Conservation (phyloP, 2,329 filamentous ascomycete genomes). For the Phyllosticta capitalensis region DNA sequence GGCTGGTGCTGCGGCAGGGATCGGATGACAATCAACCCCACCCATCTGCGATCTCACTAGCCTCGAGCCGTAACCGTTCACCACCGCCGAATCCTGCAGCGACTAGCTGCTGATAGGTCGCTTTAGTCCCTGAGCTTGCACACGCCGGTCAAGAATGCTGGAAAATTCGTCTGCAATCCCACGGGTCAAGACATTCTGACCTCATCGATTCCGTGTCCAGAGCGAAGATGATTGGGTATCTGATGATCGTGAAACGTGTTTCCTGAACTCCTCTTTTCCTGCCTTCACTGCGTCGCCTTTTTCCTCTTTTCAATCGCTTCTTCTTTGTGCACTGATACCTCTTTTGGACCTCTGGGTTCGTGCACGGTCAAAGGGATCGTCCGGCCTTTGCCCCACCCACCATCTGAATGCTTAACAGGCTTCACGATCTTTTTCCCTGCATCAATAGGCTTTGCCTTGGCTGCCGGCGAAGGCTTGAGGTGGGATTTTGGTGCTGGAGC, state of each 20-base stretch:
- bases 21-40: not conserved
- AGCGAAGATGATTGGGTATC: not conserved
- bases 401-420: not conserved
- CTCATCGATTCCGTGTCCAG: not conserved
- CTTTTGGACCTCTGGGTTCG: conserved; percentile 6
- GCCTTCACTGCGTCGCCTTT: not conserved
- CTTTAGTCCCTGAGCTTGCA: not conserved
- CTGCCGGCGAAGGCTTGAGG: not conserved
- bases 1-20: not conserved
- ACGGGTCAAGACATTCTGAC: not conserved
- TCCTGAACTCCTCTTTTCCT: not conserved
- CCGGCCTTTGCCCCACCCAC: not conserved
- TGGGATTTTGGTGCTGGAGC: not conserved
- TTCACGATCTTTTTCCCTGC: not conserved
- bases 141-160: not conserved
- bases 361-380: conserved; percentile 2
- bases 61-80: not conserved
- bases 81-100: not conserved
- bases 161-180: not conserved
- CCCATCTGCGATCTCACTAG: not conserved
- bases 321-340: conserved; percentile 1
- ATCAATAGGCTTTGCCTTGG: not conserved
- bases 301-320: not conserved
- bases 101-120: not conserved
- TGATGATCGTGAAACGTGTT: not conserved